Evolutionary conservation across 1,284 basidiomycete species (phyloP), one percentile per base, ranked within the genome.

Genomic region (Ustilago shanxiensis): DNA sequence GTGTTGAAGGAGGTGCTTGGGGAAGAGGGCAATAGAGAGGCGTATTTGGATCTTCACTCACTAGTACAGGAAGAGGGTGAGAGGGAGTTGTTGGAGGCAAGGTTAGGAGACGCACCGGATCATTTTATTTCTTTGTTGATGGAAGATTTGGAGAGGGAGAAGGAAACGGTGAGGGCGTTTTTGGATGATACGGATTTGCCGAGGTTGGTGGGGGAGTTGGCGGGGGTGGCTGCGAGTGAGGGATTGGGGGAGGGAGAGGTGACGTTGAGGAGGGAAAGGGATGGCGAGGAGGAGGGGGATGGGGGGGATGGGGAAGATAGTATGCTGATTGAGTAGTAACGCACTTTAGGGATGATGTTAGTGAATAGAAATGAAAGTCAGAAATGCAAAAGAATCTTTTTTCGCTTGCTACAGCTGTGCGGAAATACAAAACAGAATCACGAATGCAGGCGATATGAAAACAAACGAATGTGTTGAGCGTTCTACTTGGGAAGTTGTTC

Each of bases 101-200:
- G 65, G 3, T 61, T 71, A 6, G 18, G 9, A 0, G 50, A 35
- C 3, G 57, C 58, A 2, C 65, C 58, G 0, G 60, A 71, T 33
- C 60, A 57, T 14, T 53, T 44, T 33, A 57, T 76, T n/a, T 35
- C 35, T 1, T 26, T 60, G 24, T 14, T 76, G 31, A 10, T 49
- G 22, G 18, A 66, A 16, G 74, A 77, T 39, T 14, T 45, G 8
- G 16, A 20, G 22, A 69, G 63, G 31, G 74, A 77, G 60, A 35
- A 47, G 26, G 63, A 35, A 3, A 66, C 70, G 0, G 63, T 77
- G 20, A 18, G 16, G 3, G 22, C 6, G 11, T 69, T 72, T 28
- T 55, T 66, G 49, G 66, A 77, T 10, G 70, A 70, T 41, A 60
- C 70, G 10, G 70, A 77, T 52, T 47, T 77, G 60, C 70, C 74